Conservation (phyloP, 768 basidiomycete genomes). For the Amanita thiersii region DNA sequence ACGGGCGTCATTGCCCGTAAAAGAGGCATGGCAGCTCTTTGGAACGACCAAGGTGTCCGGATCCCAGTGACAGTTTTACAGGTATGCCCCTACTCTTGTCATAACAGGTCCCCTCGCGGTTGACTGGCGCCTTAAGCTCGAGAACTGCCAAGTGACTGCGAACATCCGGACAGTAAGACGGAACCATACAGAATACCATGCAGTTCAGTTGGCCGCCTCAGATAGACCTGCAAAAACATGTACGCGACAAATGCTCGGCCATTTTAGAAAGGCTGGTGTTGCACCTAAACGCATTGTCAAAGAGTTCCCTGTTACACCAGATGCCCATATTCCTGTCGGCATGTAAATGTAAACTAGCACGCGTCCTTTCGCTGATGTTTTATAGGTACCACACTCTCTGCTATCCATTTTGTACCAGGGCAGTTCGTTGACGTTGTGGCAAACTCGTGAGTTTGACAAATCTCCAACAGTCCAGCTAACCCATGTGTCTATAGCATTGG, state of each 20-base stretch:
- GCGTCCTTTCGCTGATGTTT: not conserved
- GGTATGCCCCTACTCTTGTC: conserved; percentile 34
- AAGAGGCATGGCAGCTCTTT: conserved; percentile 91
- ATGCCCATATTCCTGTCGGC: conserved; percentile 90
- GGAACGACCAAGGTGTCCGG: conserved; percentile 83
- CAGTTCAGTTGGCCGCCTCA: conserved; percentile 88
- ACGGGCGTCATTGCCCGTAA: conserved; percentile 93
- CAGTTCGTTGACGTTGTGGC: conserved; percentile 91
- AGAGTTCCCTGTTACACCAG: conserved; percentile 83
- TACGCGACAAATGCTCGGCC: conserved; percentile 77
- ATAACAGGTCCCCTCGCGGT: conserved; percentile 2
- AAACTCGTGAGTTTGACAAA: conserved; percentile 63
- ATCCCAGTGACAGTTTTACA: conserved; percentile 93
- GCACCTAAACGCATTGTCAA: conserved; percentile 76
- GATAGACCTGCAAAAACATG: conserved; percentile 67
- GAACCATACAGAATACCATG: conserved; percentile 72
- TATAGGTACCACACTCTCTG: conserved; percentile 80
- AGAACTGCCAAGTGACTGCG: conserved; percentile 85
- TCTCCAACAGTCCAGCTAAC: not conserved
- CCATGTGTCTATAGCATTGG: conserved; percentile 57
- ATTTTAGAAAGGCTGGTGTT: conserved; percentile 80
- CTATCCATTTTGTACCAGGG: conserved; percentile 94
- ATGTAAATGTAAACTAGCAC: conserved; percentile 20
- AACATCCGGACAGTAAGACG: conserved; percentile 59
- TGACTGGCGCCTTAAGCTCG: conserved; percentile 39